A percentile compares a stretch with the other conserved stretches of the same genome.
phyloP scores from a whole-genome alignment of 257 asterid genomes.

The Solanum ossicruentum region DNA sequence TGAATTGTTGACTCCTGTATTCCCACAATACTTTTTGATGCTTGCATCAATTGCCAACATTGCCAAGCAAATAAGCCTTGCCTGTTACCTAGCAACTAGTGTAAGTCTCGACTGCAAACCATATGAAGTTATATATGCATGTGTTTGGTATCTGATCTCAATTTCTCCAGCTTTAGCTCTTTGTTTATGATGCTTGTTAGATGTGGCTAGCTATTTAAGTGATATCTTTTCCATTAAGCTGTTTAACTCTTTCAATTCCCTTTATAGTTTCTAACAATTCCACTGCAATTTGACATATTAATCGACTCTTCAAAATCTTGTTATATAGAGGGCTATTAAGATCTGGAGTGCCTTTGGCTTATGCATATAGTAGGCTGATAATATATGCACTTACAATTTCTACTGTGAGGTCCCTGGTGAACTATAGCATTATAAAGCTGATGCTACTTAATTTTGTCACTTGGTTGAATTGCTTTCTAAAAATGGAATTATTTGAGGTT shows the following conservation, averaged over 20 bases:
- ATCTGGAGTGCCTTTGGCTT: background rate
- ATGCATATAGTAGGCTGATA: background rate
- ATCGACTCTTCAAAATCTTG: background rate
- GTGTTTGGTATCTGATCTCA: background rate
- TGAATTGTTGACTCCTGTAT: conserved; percentile 82
- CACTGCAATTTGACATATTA: background rate
- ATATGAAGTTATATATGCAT: background rate
- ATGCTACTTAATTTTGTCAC: background rate
- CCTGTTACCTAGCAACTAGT: conserved; percentile 82
- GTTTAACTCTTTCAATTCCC: background rate
- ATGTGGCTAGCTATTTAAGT: background rate
- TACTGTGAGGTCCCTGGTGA: background rate
- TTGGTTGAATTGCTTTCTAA: background rate
- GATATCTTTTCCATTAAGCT: background rate
- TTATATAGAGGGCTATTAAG: background rate
- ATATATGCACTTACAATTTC: background rate
- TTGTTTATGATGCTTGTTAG: background rate
- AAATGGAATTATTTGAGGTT: background rate
- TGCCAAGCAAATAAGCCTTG: conserved; percentile 88
- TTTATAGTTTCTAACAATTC: background rate
- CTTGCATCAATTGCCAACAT: conserved; percentile 94
- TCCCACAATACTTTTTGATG: conserved; percentile 72
- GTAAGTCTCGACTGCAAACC: conserved; percentile 38
- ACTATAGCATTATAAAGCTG: background rate
- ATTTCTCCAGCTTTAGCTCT: background rate